phyloP scores from a whole-genome alignment of 1,284 basidiomycete genomes.

The Sporisorium iseilematis-ciliati region DNA sequence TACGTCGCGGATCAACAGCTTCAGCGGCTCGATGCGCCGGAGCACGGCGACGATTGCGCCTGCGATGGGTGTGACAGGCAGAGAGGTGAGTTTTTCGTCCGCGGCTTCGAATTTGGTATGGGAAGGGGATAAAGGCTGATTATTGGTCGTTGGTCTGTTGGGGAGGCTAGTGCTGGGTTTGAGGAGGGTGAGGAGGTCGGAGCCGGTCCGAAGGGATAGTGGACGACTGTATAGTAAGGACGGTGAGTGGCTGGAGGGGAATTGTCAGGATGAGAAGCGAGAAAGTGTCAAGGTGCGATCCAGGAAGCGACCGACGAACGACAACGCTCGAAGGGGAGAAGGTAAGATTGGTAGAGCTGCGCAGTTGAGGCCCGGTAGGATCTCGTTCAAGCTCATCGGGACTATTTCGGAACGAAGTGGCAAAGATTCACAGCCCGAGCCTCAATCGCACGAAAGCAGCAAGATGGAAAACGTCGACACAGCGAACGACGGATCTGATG shows the following conservation, averaged over 20 bases:
- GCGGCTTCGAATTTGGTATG: too few relatives aligned
- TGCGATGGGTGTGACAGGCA: slow-evolving; percentile 21
- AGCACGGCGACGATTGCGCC: slow-evolving; percentile 16
- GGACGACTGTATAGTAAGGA: background rate
- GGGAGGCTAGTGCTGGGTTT: slow-evolving; percentile 20
- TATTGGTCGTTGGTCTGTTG: background rate
- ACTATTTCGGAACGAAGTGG: background rate
- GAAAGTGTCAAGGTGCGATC: background rate
- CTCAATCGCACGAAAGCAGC: background rate
- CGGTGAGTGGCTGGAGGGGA: background rate
- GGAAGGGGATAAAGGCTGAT: background rate
- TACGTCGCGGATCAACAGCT: slow-evolving; percentile 4
- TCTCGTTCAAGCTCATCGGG: slow-evolving; percentile 14
- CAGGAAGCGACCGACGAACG: slow-evolving; percentile 6
- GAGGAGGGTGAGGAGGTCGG: slow-evolving; percentile 11
- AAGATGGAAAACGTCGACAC: background rate
- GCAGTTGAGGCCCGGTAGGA: slow-evolving; percentile 18
- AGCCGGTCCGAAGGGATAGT: background rate
- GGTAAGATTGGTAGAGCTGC: slow-evolving; percentile 34
- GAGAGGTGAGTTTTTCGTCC: slow-evolving; percentile 10
- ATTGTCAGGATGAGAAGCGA: background rate
- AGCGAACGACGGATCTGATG: background rate
- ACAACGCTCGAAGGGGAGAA: slow-evolving; percentile 20
- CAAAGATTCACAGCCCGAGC: background rate
- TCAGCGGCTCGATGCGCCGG: background rate